Evolutionary conservation across 1,139 yeast genomes (phyloP), one percentile per base, ranked within the genome.

Genomic region (Candida sp.): DNA sequence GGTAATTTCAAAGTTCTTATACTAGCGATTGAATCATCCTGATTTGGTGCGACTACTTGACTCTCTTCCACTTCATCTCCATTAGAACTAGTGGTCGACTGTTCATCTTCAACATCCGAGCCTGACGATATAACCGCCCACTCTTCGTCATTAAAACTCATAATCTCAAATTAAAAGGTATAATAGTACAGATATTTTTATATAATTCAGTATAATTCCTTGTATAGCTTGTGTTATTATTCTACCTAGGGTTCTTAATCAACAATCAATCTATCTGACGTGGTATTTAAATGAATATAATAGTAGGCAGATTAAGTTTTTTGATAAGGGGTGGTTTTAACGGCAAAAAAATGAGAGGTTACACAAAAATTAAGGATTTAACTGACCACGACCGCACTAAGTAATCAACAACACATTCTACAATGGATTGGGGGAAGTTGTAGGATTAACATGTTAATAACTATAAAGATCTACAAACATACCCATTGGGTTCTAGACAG

Each of bases 81-180:
- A 15, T 43, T 41, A 3, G 57, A 52, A 43, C 58, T 56, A 5
- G 61, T 55, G 9, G 63, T 58, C 6, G 68, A 58, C 38, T 61
- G 59, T 33, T 70, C 75, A 33, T 66, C 76, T 38, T 65, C 73
- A 39, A 66, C 48, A 41, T 72, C 77, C 1, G 77, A 71, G 21
- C 70, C 70, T 3, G 74, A 69, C 9, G 75, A 70, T 33, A 73
- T 73, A 36, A 73, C 68, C 4, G 77, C 67, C 78, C 78, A 73
- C 41, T 72, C 77, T 55, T 73, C 78, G 41, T 64, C 69, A 36
- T 44, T 37, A 29, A 30, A 5, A 30, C 33, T 30, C 33, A 30
- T 30, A 30, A 30, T 30, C 5, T 25, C 9, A 25, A 25, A 6
- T 9, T 25, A 25, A 25, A 25, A 25, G 8, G 9, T 6, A 25